phyloP scores from a whole-genome alignment of 352 stramenopile species.

The Phytophthora rubi region DNA sequence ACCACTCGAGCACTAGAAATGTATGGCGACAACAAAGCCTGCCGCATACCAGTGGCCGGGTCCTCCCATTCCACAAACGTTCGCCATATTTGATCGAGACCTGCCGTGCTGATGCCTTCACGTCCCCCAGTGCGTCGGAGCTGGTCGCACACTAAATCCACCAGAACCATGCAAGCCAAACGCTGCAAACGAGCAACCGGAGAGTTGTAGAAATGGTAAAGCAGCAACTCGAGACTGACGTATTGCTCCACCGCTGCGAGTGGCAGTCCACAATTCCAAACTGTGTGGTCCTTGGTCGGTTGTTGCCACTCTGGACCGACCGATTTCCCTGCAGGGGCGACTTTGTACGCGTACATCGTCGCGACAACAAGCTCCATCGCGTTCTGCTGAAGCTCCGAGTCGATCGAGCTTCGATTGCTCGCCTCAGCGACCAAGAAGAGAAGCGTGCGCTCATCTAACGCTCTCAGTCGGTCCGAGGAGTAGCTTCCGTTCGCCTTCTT shows the following conservation, averaged over 20 bases:
- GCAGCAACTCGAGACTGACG: slow-evolving; percentile 39
- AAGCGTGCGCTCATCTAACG: slow-evolving; percentile 39
- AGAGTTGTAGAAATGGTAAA: slow-evolving; percentile 45
- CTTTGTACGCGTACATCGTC: slow-evolving; percentile 37
- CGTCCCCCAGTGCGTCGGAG: slow-evolving; percentile 30
- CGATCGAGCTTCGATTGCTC: slow-evolving; percentile 11
- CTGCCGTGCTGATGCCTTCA: slow-evolving; percentile 21
- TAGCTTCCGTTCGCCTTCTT: slow-evolving; percentile 39
- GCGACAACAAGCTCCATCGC: slow-evolving; percentile 36
- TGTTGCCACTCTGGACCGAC: slow-evolving; percentile 18
- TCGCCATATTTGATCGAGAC: slow-evolving; percentile 37
- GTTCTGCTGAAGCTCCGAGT: slow-evolving; percentile 22
- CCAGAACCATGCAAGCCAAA: slow-evolving; percentile 36
- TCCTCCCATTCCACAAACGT: slow-evolving; percentile 35
- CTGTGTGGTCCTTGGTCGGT: slow-evolving; percentile 23
- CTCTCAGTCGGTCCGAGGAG: slow-evolving; percentile 34
- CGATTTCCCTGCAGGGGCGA: slow-evolving; percentile 15
- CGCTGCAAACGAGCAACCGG: slow-evolving; percentile 26
- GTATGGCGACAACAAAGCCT: slow-evolving; percentile 31
- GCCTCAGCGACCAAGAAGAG: slow-evolving; percentile 42
- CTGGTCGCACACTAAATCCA: slow-evolving; percentile 45
- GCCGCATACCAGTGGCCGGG: slow-evolving; percentile 20
- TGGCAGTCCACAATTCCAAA: slow-evolving; percentile 36
- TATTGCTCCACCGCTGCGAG: slow-evolving; percentile 39
- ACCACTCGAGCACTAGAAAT: slow-evolving; percentile 24